phyloP scores from a whole-genome alignment of 192 early-diverging fungal species.

The Phlyctochytrium arcticum region DNA sequence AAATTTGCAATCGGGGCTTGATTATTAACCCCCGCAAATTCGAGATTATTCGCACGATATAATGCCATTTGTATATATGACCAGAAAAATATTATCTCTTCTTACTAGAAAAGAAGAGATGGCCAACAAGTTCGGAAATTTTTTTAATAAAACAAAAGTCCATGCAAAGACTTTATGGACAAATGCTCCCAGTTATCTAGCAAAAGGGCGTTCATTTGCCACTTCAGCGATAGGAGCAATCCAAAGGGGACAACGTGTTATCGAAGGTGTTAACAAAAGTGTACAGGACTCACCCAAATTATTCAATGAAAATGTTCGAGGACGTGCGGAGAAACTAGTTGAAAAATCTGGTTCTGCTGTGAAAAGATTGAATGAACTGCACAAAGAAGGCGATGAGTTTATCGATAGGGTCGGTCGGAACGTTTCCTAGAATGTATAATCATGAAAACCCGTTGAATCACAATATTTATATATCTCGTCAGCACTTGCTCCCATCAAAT shows the following conservation, averaged over 20 bases:
- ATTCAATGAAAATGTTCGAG: neutral
- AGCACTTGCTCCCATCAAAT: too few relatives aligned
- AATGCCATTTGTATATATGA: constrained; percentile 2
- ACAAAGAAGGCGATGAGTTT: neutral
- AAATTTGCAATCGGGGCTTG: neutral
- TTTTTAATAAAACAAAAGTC: neutral
- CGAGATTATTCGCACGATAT: neutral
- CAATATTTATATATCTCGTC: too few relatives aligned
- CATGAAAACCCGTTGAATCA: too few relatives aligned
- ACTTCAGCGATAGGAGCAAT: neutral
- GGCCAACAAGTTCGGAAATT: too few relatives aligned
- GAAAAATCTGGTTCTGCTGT: neutral
- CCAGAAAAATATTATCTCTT: neutral
- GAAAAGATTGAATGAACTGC: neutral
- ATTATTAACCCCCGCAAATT: too few relatives aligned
- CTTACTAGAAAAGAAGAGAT: neutral
- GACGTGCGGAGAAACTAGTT: neutral
- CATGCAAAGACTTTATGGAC: constrained; percentile 2
- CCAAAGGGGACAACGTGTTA: neutral
- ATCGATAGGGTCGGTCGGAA: neutral
- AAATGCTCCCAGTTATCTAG: neutral
- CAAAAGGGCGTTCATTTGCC: neutral
- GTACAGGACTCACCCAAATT: neutral
- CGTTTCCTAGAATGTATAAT: too few relatives aligned
- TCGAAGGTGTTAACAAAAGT: neutral